Conservation (phyloP, 2,329 filamentous ascomycete genomes). For the Aspergillus nomiae region DNA sequence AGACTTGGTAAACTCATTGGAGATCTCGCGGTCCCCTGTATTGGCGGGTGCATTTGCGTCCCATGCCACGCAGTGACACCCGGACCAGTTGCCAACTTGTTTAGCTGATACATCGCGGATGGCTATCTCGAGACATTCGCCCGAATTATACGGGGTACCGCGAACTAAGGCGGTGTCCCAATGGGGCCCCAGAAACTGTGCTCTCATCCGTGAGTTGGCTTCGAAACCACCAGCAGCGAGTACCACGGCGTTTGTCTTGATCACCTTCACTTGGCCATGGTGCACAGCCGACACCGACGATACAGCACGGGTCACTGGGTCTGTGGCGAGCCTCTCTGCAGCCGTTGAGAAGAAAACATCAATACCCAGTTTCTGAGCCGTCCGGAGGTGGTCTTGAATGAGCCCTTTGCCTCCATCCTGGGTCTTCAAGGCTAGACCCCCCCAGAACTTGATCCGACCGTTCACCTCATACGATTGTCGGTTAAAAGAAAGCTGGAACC, state of each 20-base stretch:
- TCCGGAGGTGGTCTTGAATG: constrained; percentile 51
- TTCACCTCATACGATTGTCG: constrained; percentile 67
- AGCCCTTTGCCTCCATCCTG: constrained; percentile 63
- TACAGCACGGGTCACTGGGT: constrained; percentile 21
- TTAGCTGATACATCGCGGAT: constrained; percentile 55
- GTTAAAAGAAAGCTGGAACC: constrained; percentile 65
- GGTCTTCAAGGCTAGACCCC: constrained; percentile 63
- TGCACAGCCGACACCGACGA: constrained; percentile 24
- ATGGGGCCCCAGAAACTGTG: constrained; percentile 57
- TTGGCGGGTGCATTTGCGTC: constrained; percentile 61
- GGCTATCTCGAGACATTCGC: constrained; percentile 59
- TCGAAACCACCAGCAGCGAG: constrained; percentile 64
- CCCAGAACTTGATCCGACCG: constrained; percentile 66
- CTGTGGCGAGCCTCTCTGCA: constrained; percentile 32
- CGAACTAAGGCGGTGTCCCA: constrained; percentile 66
- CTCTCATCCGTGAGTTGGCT: constrained; percentile 59
- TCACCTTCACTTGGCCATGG: constrained; percentile 10
- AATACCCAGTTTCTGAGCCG: constrained; percentile 49
- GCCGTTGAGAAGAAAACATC: constrained; percentile 51
- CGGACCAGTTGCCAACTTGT: constrained; percentile 61
- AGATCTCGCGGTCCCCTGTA: constrained; percentile 58
- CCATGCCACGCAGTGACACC: constrained; percentile 67
- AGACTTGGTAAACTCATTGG: constrained; percentile 70
- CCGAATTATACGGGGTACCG: constrained; percentile 66
- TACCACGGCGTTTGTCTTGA: constrained; percentile 28